A percentile compares a stretch with the other conserved stretches of the same genome.
These are phyloP conservation scores for Fusarium cicatricum DNA, from an alignment of 2,329 filamentous ascomycete species.

Conservation along the genomic window DNA sequence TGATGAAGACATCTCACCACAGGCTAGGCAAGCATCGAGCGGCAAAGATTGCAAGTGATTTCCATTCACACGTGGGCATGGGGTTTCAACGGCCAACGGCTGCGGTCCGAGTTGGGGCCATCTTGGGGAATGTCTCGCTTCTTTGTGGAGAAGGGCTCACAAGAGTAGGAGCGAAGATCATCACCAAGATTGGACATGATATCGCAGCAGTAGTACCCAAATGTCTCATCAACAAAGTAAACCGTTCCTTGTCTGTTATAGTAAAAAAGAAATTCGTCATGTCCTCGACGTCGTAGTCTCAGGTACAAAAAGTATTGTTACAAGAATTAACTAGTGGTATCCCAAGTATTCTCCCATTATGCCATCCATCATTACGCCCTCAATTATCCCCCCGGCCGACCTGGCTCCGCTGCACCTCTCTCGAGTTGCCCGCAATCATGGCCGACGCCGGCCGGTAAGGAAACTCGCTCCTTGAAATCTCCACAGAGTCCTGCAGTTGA, in stretches of 20 bases:
- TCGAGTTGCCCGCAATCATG: conserved; percentile 28
- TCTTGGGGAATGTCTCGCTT: not conserved
- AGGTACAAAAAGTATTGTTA: too few relatives aligned
- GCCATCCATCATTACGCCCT: not conserved
- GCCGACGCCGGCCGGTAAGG: conserved; percentile 21
- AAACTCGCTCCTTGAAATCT: conserved; percentile 10
- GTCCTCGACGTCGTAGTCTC: not conserved
- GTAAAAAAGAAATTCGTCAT: not conserved
- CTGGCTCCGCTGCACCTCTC: too few relatives aligned
- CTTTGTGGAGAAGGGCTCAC: not conserved
- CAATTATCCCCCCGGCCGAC: conserved; percentile 6
- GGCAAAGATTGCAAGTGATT: too few relatives aligned
- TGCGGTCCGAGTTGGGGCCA: not conserved
- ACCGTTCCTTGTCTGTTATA: not conserved
- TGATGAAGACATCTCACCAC: not conserved
- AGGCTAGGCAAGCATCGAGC: too few relatives aligned
- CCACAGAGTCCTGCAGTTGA: conserved; percentile 27
- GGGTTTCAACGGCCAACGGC: not conserved
- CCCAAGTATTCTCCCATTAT: not conserved
- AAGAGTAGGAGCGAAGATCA: too few relatives aligned
- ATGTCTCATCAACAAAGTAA: not conserved
- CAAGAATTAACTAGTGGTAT: not conserved
- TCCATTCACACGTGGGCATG: too few relatives aligned
- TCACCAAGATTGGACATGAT: too few relatives aligned
- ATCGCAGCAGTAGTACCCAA: too few relatives aligned